phyloP scores from a whole-genome alignment of 2,329 filamentous ascomycete genomes.

The Penicillium sumatraense region DNA sequence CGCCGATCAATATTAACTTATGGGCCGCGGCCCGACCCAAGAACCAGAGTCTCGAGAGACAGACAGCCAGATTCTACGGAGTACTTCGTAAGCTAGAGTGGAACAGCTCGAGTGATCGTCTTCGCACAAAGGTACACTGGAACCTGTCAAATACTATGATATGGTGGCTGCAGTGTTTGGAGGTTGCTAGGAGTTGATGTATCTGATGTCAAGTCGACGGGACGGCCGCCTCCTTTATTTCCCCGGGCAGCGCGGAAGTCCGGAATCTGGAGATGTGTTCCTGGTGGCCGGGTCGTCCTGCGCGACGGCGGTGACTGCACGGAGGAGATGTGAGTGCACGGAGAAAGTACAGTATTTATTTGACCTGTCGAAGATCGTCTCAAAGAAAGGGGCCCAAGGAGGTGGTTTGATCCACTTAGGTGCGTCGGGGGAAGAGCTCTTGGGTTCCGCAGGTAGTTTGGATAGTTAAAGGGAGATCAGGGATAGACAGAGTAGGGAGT shows the following conservation, averaged over 20 bases:
- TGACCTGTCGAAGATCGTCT: constrained; percentile 8
- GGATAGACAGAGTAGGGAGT: not conserved
- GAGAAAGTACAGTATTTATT: too few relatives aligned
- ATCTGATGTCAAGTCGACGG: constrained; percentile 1
- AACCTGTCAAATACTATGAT: constrained; percentile 18
- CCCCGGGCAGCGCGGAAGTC: constrained; percentile 16
- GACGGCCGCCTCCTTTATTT: constrained; percentile 5
- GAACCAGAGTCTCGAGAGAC: not conserved
- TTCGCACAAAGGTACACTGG: constrained; percentile 6
- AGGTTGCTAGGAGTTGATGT: not conserved
- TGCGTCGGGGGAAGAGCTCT: constrained; percentile 13
- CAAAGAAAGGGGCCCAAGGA: constrained; percentile 9
- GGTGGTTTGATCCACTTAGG: constrained; percentile 18
- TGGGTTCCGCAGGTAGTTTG: not conserved
- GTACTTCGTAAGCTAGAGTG: not conserved
- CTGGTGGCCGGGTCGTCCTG: constrained; percentile 8
- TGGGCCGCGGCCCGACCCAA: constrained; percentile 16
- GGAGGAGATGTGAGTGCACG: too few relatives aligned
- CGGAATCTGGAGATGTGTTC: constrained; percentile 12
- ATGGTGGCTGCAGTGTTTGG: not conserved
- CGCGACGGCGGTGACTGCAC: not conserved
- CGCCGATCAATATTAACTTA: constrained; percentile 6
- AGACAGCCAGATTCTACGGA: not conserved
- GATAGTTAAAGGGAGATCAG: not conserved
- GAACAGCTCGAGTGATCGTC: constrained; percentile 2